Evolutionary conservation across 2,329 filamentous ascomycete species (phyloP).

Genomic region (Fusarium annulatum): DNA sequence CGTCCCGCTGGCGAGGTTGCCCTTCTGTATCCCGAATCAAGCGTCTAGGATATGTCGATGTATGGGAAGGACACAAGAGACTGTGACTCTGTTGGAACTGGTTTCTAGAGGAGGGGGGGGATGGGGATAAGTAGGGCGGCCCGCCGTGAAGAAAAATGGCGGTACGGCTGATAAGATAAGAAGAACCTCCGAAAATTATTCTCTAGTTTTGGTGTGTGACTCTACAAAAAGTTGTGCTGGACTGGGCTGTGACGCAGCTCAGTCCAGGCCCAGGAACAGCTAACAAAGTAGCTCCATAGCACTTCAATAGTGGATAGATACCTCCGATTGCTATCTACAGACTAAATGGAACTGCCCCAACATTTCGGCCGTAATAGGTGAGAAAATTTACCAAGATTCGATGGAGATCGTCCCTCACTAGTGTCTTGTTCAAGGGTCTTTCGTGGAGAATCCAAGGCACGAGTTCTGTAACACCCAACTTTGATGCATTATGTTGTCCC

Average conservation of each 20-base stretch:
- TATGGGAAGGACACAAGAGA: slow-evolving; percentile 38
- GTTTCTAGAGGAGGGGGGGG: slow-evolving; percentile 32
- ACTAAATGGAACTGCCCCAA: slow-evolving; percentile 32
- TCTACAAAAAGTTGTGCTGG: slow-evolving; percentile 13
- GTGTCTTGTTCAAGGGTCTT: slow-evolving; percentile 7
- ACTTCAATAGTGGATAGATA: slow-evolving; percentile 26
- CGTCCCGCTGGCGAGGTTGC: slow-evolving; percentile 51
- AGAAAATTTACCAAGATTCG: slow-evolving; percentile 35
- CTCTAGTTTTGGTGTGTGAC: slow-evolving; percentile 38
- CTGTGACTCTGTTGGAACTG: slow-evolving; percentile 42
- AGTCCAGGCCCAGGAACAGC: not conserved
- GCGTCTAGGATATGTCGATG: slow-evolving; percentile 38
- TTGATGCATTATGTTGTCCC: not conserved
- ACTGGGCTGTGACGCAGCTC: slow-evolving; percentile 16
- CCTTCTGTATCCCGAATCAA: slow-evolving; percentile 48
- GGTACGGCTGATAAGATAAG: slow-evolving; percentile 46
- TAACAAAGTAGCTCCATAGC: slow-evolving; percentile 18
- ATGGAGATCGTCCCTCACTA: slow-evolving; percentile 33
- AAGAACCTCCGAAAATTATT: slow-evolving; percentile 42
- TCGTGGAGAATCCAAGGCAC: slow-evolving; percentile 23
- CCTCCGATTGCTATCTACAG: slow-evolving; percentile 10
- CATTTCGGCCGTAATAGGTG: slow-evolving; percentile 32
- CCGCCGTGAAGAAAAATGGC: slow-evolving; percentile 40
- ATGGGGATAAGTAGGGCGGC: slow-evolving; percentile 22
- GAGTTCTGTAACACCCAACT: not conserved